Conservation (phyloP, 257 asterid genomes). For the Jasminum sambac region DNA sequence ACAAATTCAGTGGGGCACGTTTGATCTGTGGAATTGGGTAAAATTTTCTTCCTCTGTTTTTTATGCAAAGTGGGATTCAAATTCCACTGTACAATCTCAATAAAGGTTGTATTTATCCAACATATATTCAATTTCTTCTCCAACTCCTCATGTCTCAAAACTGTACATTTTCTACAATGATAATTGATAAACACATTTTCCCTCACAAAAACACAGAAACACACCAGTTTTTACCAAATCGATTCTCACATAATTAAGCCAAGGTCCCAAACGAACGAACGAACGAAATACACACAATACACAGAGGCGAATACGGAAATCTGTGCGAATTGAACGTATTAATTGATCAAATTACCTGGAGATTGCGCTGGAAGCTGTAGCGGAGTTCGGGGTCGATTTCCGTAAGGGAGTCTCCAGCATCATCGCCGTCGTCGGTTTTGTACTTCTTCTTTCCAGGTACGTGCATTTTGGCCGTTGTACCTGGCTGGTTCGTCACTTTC, state of each 20-base stretch:
- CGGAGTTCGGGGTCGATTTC: conserved; percentile 92
- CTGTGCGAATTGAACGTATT: not conserved
- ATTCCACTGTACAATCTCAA: too few relatives aligned
- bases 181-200: conserved; percentile 8
- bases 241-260: not conserved
- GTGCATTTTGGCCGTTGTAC: conserved; percentile 80
- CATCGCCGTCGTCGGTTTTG: conserved; percentile 28
- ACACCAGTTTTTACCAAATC: not conserved
- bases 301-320: too few relatives aligned
- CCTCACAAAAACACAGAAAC: conserved; percentile 13
- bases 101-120: too few relatives aligned
- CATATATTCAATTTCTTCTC: too few relatives aligned
- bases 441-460: conserved; percentile 65
- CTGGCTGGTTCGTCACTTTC: conserved; percentile 79
- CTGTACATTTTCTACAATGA: too few relatives aligned
- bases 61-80: too few relatives aligned
- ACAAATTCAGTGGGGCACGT: too few relatives aligned
- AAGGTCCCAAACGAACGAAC: not conserved
- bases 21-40: too few relatives aligned
- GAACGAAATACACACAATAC: not conserved
- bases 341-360: conserved; percentile 48
- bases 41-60: too few relatives aligned
- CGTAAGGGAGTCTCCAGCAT: conserved; percentile 46
- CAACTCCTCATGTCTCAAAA: too few relatives aligned
- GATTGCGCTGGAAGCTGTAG: conserved; percentile 94